Evolutionary conservation across 306 rosid genomes (phyloP), one percentile per base, ranked within the genome.

Genomic region (Psophocarpus tetragonolobus): DNA sequence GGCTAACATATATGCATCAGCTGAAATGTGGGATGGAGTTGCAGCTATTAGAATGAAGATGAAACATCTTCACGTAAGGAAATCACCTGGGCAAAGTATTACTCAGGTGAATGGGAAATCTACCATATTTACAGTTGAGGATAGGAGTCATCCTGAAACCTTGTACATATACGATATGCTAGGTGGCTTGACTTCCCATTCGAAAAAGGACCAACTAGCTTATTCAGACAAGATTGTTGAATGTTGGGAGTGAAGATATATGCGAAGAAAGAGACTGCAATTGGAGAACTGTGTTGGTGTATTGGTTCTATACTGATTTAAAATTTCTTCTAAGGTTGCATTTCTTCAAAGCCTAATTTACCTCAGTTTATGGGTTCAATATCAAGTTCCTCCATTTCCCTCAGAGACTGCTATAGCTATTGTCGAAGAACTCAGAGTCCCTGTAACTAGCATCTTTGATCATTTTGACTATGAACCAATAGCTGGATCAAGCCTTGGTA

Each of bases 401-500:
- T 95, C 99, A 4, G 92, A 92, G 74, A 87, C 97, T 44, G 97
- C 99, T 68, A 54, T 91, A 67, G 86, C 90, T 21, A 92, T 90
- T 61, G 85, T 95, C 44, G 91, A 92, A 83, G 99, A 95, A 89
- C 96, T 95, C 75, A 96, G 98, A 83, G 86, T 86, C 80, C 91
- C 98, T 39, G 4, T 91, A 83, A 72, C 57, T 70, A 82, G 57
- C 42, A 71, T 91, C 71, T 95, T 95, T 86, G 97, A 95, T 82
- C 79, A 83, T 79, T 95, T 95, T 85, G 97, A 92, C 71, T 89
- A 83, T 82, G 99, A 95, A 82, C 99, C 97, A 75, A 92, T 95
- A 64, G 99, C 99, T 75, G 99, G 97, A 50, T 97, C 99, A 75
- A 95, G 99, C 92, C 97, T 95, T 65, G 99, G 99, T 95, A 88